These are phyloP conservation scores for Ramaria sp. DNA, from an alignment of 768 basidiomycete genomes.

Conservation along the genomic window DNA sequence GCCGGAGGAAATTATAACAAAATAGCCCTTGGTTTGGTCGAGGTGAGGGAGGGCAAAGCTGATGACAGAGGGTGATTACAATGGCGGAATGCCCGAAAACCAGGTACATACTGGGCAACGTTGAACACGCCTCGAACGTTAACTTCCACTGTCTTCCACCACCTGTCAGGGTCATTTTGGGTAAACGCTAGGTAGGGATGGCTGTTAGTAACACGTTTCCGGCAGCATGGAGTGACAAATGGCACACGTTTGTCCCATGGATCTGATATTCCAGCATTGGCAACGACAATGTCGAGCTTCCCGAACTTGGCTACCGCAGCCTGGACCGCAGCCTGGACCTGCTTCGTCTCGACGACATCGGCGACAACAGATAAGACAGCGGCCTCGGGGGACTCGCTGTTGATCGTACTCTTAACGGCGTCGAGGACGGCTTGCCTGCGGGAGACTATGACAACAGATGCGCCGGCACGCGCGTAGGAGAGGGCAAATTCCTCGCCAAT, in stretches of 20 bases:
- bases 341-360: constrained; percentile 16
- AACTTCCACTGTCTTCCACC: too few relatives aligned
- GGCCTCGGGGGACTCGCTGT: neutral
- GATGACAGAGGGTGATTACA: too few relatives aligned
- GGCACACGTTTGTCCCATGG: neutral
- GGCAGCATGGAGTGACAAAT: neutral
- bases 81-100: too few relatives aligned
- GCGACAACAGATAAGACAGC: constrained; percentile 15
- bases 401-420: constrained; percentile 16
- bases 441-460: constrained; percentile 17
- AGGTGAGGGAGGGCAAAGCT: too few relatives aligned
- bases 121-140: too few relatives aligned
- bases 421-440: constrained; percentile 12
- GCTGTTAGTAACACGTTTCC: neutral
- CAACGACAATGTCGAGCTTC: constrained; percentile 19
- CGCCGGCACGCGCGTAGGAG: constrained; percentile 20
- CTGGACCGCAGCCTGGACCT: constrained; percentile 16
- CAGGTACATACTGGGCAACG: too few relatives aligned
- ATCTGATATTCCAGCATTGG: constrained; percentile 16
- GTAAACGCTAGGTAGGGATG: neutral
- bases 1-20: too few relatives aligned
- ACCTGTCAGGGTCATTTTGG: constrained; percentile 12
- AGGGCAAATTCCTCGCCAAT: constrained; percentile 19
- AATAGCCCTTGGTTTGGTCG: too few relatives aligned
- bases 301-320: constrained; percentile 17